phyloP scores from a whole-genome alignment of 345 rosid species.

The Pistacia atlantica region DNA sequence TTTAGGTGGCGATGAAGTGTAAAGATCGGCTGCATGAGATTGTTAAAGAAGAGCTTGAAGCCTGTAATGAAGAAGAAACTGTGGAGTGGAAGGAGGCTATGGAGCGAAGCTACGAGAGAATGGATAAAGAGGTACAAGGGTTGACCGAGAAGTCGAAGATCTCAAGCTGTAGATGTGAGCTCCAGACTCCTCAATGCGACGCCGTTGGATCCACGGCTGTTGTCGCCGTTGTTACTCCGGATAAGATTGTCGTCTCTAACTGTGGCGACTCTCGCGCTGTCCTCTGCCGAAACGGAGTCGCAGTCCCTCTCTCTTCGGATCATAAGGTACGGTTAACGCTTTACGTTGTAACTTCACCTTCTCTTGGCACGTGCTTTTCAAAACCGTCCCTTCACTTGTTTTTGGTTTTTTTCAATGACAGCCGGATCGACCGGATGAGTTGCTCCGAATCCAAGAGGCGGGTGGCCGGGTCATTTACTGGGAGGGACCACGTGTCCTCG shows the following conservation, averaged over 20 bases:
- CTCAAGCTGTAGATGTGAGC: constrained; percentile 63
- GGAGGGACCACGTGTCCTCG: constrained; percentile 76
- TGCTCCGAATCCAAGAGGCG: constrained; percentile 62
- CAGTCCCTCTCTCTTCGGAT: constrained; percentile 73
- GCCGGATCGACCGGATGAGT: constrained; percentile 94
- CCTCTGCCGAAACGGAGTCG: constrained; percentile 75
- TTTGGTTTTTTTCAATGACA: constrained; percentile 7
- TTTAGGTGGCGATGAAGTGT: constrained; percentile 69
- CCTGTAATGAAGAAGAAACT: constrained; percentile 1
- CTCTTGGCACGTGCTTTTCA: neutral
- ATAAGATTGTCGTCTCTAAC: constrained; percentile 69
- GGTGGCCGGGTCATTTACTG: constrained; percentile 90
- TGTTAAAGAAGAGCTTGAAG: constrained; percentile 46
- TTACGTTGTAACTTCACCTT: too few relatives aligned
- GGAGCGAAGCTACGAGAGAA: constrained; percentile 51
- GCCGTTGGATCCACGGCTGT: constrained; percentile 94
- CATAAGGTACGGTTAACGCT: constrained; percentile 54
- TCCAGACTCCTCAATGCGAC: constrained; percentile 78
- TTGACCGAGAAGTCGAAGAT: constrained; percentile 23
- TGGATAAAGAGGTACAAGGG: constrained; percentile 66
- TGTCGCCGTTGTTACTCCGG: constrained; percentile 65
- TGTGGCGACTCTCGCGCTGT: constrained; percentile 93
- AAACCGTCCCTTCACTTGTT: neutral
- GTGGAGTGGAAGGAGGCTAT: constrained; percentile 63
- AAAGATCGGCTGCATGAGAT: constrained; percentile 64